These are phyloP conservation scores for Trametes hirsuta DNA, from an alignment of 1,284 basidiomycete species.

Conservation along the genomic window DNA sequence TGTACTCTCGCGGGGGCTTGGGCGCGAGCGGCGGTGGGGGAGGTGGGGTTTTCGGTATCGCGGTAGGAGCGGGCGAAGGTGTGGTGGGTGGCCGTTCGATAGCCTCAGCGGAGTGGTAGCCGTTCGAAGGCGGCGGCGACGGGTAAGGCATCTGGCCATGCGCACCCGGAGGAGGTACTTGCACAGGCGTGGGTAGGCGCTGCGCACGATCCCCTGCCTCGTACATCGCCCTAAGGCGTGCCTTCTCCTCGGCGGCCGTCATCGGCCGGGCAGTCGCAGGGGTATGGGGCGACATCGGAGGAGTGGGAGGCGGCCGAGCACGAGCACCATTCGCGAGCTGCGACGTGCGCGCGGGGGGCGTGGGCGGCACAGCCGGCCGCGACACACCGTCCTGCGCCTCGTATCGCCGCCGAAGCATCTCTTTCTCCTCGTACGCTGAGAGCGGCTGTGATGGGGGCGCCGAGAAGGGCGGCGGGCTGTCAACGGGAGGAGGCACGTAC, in stretches of 20 bases:
- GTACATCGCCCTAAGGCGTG: constrained; percentile 62
- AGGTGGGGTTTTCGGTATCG: constrained; percentile 20
- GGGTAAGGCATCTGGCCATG: constrained; percentile 16
- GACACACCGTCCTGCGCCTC: constrained; percentile 49
- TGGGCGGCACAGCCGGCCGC: constrained; percentile 20
- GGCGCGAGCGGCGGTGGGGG: constrained; percentile 70
- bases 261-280: constrained; percentile 44
- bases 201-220: constrained; percentile 51
- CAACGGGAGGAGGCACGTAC: constrained; percentile 8
- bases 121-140: constrained; percentile 24
- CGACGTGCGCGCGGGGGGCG: constrained; percentile 32
- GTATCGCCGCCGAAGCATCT: constrained; percentile 49
- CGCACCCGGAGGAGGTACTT: not conserved
- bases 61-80: constrained; percentile 18
- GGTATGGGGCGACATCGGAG: constrained; percentile 28
- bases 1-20: constrained; percentile 74
- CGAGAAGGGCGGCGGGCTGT: constrained; percentile 23
- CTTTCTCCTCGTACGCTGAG: constrained; percentile 53
- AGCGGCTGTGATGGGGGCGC: constrained; percentile 18
- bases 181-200: constrained; percentile 13
- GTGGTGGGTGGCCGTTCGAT: constrained; percentile 1
- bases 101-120: constrained; percentile 8
- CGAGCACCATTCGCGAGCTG: constrained; percentile 12
- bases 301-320: constrained; percentile 34
- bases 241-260: constrained; percentile 80